Base-by-base conservation (phyloP, 371 early-diverging fungal genomes). In the Enterospora canceri region DNA sequence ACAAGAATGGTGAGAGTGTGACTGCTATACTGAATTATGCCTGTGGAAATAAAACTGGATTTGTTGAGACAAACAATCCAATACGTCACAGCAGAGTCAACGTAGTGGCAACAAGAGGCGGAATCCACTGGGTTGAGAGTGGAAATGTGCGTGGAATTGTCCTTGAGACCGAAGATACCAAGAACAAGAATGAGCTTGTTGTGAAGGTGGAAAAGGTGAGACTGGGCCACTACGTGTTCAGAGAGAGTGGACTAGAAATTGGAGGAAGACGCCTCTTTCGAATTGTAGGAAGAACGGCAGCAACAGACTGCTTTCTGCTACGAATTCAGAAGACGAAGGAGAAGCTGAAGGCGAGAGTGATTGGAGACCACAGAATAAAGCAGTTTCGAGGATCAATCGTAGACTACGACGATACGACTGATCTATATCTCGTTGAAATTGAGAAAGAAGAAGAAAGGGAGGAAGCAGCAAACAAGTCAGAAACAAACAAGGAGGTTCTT, bases 21-120 rank as follows among this genome's bases (percentile, higher is more conserved):
- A 30, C 34, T 3, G 61, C 40, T 23, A 18, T 65, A 3, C 28
- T 73, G 24, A 60, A 28, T 30, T 48, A 68, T 15, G 23, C 40
- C 1, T 53, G 63, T 48, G 58, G 40, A 1, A 31, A 56, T 0
- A 33, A 59, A 30, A 26, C 63, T 18, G 29, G 24, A 8, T 73
- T 73, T 66, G 73, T 59, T 21, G 65, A 73, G 55, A 54, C 69
- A 16, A 47, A 64, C 40, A 69, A 73, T 62, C 73, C 73, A 2
- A 29, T 73, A 2, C 48, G 26, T 34, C 35, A 50, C 15, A 4
- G 30, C 2, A 58, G 55, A 34, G 69, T 63, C n/a, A 70, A 50
- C 24, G 58, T 34, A 30, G 51, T 67, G 0, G 56, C 32, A 28
- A 55, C 12, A n/a, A 2, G 65, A 24, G 26, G 32, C 21, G 31